phyloP scores from a whole-genome alignment of 495 filamentous ascomycete genomes.

The Aspergillus ostianus region DNA sequence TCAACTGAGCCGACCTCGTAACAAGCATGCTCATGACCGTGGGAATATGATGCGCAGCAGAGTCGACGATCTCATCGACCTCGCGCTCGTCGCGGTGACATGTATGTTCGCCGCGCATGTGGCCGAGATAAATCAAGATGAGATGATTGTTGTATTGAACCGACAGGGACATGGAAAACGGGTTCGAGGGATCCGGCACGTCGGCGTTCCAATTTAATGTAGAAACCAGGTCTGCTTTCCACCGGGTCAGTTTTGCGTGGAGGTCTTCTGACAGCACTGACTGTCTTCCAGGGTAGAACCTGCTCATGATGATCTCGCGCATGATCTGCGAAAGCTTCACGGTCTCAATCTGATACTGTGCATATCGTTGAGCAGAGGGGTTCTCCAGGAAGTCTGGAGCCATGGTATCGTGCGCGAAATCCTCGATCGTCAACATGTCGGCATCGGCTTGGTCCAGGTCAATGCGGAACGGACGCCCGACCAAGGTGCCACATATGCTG shows the following conservation, averaged over 20 bases:
- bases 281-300: slow-evolving; percentile 2
- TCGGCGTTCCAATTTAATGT: not conserved
- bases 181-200: not conserved
- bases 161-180: slow-evolving; percentile 5
- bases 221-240: not conserved
- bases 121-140: slow-evolving; percentile 4
- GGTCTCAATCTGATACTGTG: slow-evolving; percentile 2
- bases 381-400: not conserved
- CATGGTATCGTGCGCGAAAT: slow-evolving; percentile 6
- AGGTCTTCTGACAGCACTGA: not conserved
- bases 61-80: not conserved
- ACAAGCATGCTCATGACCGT: not conserved
- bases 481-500: not conserved
- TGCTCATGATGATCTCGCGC: slow-evolving; percentile 5
- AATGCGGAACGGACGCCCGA: slow-evolving; percentile 3
- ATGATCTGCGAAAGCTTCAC: not conserved
- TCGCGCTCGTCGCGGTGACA: not conserved
- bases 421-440: slow-evolving; percentile 1
- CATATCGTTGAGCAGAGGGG: not conserved
- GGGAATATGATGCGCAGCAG: not conserved
- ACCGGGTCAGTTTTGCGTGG: not conserved
- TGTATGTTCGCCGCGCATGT: not conserved
- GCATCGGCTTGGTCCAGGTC: slow-evolving; percentile 4
- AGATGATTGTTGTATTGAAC: slow-evolving; percentile 7
- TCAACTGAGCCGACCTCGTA: not conserved